phyloP scores from a whole-genome alignment of 2,329 filamentous ascomycete genomes.

The Bipolaris zeicola region DNA sequence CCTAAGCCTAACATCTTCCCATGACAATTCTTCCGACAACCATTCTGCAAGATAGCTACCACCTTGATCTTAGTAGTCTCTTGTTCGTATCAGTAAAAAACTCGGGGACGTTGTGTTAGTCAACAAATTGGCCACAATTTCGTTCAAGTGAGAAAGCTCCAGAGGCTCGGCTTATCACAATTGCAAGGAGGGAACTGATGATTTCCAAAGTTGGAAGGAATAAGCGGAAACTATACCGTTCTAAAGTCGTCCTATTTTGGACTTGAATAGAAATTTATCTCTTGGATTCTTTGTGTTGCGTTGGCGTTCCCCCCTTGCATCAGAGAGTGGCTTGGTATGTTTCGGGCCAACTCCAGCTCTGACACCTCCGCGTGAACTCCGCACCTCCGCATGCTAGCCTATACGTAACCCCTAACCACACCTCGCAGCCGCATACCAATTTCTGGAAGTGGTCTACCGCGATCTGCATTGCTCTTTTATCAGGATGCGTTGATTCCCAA shows the following conservation, averaged over 20 bases:
- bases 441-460: constrained; percentile 1
- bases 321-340: constrained; percentile 36
- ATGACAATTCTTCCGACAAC: neutral
- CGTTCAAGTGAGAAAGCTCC: neutral
- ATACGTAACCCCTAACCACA: constrained; percentile 12
- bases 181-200: neutral
- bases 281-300: constrained; percentile 32
- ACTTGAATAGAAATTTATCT: constrained; percentile 34
- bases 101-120: neutral
- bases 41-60: neutral
- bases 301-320: constrained; percentile 22
- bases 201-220: constrained; percentile 3
- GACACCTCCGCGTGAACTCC: constrained; percentile 39
- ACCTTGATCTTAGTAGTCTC: constrained; percentile 1
- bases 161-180: neutral
- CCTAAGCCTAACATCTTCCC: constrained; percentile 1
- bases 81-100: constrained; percentile 1
- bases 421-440: constrained; percentile 3
- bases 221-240: neutral
- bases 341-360: constrained; percentile 33
- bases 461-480: neutral
- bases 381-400: constrained; percentile 15
- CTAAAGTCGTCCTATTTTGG: constrained; percentile 20
- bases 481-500: constrained; percentile 25
- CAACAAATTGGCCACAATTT: neutral